Base-by-base conservation (phyloP, 345 rosid species). In the Eucalyptus regnans region DNA sequence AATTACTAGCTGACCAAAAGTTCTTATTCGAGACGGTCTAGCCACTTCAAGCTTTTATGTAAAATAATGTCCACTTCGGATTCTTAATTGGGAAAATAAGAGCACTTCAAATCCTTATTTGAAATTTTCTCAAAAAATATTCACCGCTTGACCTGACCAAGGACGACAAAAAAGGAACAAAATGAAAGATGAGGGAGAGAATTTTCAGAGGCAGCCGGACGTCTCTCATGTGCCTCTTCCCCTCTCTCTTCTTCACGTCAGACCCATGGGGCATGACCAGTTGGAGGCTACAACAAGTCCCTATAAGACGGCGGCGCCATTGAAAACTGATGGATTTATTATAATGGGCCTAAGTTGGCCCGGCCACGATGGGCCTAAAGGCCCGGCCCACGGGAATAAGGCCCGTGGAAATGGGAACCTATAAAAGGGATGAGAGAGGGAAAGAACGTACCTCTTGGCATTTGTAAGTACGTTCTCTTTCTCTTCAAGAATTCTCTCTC, bases 251-350 rank as follows among this genome's bases (percentile, higher is more conserved):
- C 66, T 11, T 56, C 62, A 3, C 58, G 5, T 20, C 58, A 18
- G 10, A 52, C 25, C 58, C 58, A 18, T 52, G 58, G 58, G 58
- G 10, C 58, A 52, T 4, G 58, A 52, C 5, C 2, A 9, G 62
- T 56, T 23, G 62, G 62, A 56, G 62, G 62, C 12, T 2, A 56
- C 29, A 22, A 23, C 29, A 23, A 56, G 62, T 52, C 58, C 58
- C 58, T 52, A 8, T 52, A 17, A 2, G 1, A 20, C 4, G 4
- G 2, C 2, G 0, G 0, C 6, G 3, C 62, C 58, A 52, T 52
- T 2, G 1, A 52, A 52, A 52, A 6, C n/a, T n/a, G n/a, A n/a
- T n/a, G n/a, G n/a, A n/a, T n/a, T n/a, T n/a, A n/a, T n/a, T n/a
- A n/a, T n/a, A n/a, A n/a, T n/a, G n/a, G n/a, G n/a, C n/a, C n/a